Conservation (phyloP, 768 basidiomycete species). For the Pulveroboletus frians region DNA sequence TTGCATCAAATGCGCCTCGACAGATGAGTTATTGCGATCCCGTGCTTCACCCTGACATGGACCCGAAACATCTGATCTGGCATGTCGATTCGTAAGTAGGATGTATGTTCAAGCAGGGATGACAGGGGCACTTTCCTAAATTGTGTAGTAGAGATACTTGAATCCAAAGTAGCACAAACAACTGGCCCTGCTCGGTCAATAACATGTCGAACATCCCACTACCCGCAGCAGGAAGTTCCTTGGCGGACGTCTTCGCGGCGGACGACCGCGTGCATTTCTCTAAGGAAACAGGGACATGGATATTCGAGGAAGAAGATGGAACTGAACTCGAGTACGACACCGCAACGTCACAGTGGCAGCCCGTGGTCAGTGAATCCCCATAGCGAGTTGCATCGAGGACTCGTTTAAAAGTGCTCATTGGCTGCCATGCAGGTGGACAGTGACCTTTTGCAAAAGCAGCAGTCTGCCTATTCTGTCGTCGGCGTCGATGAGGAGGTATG, state of each 20-base stretch:
- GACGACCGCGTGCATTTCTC: conserved; percentile 84
- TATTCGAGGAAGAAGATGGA: conserved; percentile 85
- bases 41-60: conserved; percentile 16
- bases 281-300: conserved; percentile 72
- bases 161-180: conserved; percentile 41
- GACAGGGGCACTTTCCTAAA: conserved; percentile 11
- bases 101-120: too few relatives aligned
- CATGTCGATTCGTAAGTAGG: conserved; percentile 15
- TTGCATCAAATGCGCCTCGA: too few relatives aligned
- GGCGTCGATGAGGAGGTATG: conserved; percentile 94
- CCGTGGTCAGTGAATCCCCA: conserved; percentile 54
- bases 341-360: conserved; percentile 72
- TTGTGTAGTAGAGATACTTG: not conserved
- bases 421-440: conserved; percentile 65
- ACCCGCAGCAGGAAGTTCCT: conserved; percentile 49
- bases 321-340: conserved; percentile 87
- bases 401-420: not conserved
- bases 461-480: conserved; percentile 87
- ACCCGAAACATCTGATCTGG: conserved; percentile 20
- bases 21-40: too few relatives aligned
- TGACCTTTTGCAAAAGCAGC: conserved; percentile 80
- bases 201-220: conserved; percentile 34
- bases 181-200: conserved; percentile 6
- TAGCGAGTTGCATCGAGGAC: not conserved
- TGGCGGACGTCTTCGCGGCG: conserved; percentile 59